Evolutionary conservation across 352 stramenopile species (phyloP).

Genomic region (Phytophthora meadii): DNA sequence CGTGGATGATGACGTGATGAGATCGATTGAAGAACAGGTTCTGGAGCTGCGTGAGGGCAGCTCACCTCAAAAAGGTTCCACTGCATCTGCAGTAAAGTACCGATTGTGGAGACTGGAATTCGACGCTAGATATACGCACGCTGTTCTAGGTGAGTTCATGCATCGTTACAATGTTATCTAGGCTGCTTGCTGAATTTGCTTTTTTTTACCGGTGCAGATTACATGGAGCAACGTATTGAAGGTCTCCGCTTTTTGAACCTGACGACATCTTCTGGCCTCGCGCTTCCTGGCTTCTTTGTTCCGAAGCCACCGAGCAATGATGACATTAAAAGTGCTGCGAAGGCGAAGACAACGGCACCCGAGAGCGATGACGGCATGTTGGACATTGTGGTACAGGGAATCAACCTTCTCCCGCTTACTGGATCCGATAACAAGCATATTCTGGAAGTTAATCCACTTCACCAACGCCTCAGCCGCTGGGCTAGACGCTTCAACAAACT

Average conservation of each 20-base stretch:
- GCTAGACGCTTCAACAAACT: conserved; percentile 46
- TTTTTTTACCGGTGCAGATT: conserved; percentile 31
- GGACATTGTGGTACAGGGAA: conserved; percentile 54
- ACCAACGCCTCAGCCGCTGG: conserved; percentile 51
- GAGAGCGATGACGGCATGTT: conserved; percentile 7
- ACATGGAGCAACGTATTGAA: conserved; percentile 53
- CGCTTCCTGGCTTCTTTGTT: conserved; percentile 70
- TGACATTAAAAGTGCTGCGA: conserved; percentile 18
- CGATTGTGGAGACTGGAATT: conserved; percentile 83
- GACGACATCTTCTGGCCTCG: conserved; percentile 36
- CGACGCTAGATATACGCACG: conserved; percentile 67
- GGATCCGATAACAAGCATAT: conserved; percentile 14
- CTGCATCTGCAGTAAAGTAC: conserved; percentile 30
- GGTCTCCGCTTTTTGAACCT: conserved; percentile 58
- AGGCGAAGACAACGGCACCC: conserved; percentile 4
- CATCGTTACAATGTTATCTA: not conserved
- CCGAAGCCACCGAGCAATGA: conserved; percentile 39
- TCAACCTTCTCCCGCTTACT: conserved; percentile 41
- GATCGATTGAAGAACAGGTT: conserved; percentile 36
- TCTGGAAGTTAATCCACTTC: conserved; percentile 35
- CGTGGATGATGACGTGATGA: conserved; percentile 43
- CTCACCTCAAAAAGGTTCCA: conserved; percentile 7
- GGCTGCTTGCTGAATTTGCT: conserved; percentile 9
- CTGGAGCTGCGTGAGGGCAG: conserved; percentile 6
- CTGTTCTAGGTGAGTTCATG: conserved; percentile 54